phyloP scores from a whole-genome alignment of 768 basidiomycete species.

The Antrodiella citrinella region DNA sequence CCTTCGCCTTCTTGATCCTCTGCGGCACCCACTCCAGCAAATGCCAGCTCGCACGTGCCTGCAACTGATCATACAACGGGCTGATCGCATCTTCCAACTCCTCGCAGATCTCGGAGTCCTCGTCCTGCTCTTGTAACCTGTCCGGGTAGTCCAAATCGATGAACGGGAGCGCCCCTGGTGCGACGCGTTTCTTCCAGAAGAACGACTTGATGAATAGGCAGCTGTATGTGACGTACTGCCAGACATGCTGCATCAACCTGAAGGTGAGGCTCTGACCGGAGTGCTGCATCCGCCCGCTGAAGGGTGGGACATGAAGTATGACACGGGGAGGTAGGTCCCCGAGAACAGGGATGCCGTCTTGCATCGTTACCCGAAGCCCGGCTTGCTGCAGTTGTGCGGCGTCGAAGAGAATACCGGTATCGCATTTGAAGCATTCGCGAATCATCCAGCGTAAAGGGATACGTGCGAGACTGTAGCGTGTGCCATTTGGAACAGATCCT shows the following conservation, averaged over 20 bases:
- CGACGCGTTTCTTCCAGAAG: not conserved
- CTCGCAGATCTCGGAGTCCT: slow-evolving; percentile 39
- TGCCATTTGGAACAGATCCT: slow-evolving; percentile 16
- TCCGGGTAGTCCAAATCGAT: not conserved
- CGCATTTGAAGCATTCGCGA: slow-evolving; percentile 20
- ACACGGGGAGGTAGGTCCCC: not conserved
- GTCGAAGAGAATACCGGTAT: slow-evolving; percentile 21
- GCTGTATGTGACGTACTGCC: not conserved
- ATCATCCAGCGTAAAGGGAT: slow-evolving; percentile 27
- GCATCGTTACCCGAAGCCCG: slow-evolving; percentile 3
- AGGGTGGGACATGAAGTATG: not conserved
- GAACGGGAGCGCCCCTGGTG: not conserved
- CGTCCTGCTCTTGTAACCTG: not conserved
- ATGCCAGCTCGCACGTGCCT: slow-evolving; percentile 45
- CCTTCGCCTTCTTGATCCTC: slow-evolving; percentile 3
- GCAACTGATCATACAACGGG: slow-evolving; percentile 46
- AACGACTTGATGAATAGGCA: not conserved
- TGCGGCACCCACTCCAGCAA: slow-evolving; percentile 39
- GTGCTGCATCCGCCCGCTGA: not conserved
- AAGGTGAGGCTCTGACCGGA: not conserved
- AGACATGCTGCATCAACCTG: not conserved
- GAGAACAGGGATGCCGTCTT: not conserved
- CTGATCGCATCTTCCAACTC: slow-evolving; percentile 50
- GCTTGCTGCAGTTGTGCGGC: slow-evolving; percentile 7
- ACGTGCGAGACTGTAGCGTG: slow-evolving; percentile 15